Evolutionary conservation across 2,329 filamentous ascomycete genomes (phyloP).

Genomic region (Colletotrichum costaricense): DNA sequence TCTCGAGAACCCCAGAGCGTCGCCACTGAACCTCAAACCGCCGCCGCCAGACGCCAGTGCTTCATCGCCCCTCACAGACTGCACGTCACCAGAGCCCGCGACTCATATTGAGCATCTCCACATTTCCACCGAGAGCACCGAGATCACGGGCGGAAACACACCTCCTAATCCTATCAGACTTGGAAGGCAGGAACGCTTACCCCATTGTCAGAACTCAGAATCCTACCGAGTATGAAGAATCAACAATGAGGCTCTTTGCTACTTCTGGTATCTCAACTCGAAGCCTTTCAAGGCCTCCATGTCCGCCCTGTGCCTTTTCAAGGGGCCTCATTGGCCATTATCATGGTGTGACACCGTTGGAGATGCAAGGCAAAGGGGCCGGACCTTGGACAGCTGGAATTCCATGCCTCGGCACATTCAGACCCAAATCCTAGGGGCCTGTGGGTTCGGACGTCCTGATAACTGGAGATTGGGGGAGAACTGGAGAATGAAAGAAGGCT

Average conservation of each 20-base stretch:
- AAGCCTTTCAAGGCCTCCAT: background rate
- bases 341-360: constrained; percentile 14
- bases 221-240: background rate
- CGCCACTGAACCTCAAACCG: constrained; percentile 30
- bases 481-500: constrained; percentile 18
- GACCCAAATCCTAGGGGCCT: background rate
- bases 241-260: background rate
- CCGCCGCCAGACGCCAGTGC: constrained; percentile 17
- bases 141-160: background rate
- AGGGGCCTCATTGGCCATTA: background rate
- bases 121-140: constrained; percentile 29
- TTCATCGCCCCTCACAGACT: constrained; percentile 1
- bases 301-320: background rate
- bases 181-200: background rate
- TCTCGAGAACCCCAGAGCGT: background rate
- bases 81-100: constrained; percentile 13
- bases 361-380: constrained; percentile 6
- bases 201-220: background rate
- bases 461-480: background rate
- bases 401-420: constrained; percentile 21
- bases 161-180: background rate
- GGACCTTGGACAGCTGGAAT: background rate
- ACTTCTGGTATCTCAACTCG: background rate
- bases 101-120: constrained; percentile 24
- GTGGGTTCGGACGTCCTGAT: constrained; percentile 7